Percentiles rank a stretch among this genome's conserved stretches.
These are phyloP conservation scores for Symbiodinium pilosum DNA, from an alignment of 73 alveolate species.

Conservation along the genomic window DNA sequence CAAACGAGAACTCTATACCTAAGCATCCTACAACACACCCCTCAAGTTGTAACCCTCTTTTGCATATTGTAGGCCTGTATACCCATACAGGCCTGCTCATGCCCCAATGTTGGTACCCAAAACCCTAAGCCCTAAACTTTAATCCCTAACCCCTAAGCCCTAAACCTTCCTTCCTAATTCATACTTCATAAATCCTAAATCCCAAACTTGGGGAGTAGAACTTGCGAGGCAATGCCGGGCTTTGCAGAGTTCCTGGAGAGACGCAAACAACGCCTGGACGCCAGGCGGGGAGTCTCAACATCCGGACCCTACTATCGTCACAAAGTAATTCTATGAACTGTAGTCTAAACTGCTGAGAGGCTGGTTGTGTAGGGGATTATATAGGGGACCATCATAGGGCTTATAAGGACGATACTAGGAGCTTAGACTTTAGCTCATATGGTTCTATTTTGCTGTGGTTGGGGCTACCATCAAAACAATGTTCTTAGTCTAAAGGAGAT, in stretches of 20 bases:
- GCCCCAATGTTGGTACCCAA: background rate
- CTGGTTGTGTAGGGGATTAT: too few species aligned
- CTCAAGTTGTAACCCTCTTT: too few species aligned
- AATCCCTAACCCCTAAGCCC: background rate
- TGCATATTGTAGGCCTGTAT: too few species aligned
- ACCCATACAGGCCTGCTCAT: too few species aligned
- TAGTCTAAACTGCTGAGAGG: too few species aligned
- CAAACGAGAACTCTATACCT: too few species aligned
- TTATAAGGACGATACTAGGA: background rate
- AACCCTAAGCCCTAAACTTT: background rate
- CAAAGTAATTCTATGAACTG: too few species aligned
- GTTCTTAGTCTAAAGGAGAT: background rate
- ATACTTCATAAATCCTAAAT: background rate
- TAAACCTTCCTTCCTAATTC: background rate
- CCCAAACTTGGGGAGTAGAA: background rate
- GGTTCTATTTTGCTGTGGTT: background rate
- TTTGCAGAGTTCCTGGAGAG: constrained; percentile 77
- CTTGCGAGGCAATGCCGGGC: constrained; percentile 82
- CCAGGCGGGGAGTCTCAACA: constrained; percentile 23
- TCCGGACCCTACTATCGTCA: too few species aligned
- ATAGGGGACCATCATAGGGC: background rate
- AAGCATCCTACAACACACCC: too few species aligned
- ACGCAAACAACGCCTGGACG: constrained; percentile 82
- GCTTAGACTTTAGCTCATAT: background rate
- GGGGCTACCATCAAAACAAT: background rate